phyloP scores from a whole-genome alignment of 805 yeast species.

The Saccharomyces jurei region DNA sequence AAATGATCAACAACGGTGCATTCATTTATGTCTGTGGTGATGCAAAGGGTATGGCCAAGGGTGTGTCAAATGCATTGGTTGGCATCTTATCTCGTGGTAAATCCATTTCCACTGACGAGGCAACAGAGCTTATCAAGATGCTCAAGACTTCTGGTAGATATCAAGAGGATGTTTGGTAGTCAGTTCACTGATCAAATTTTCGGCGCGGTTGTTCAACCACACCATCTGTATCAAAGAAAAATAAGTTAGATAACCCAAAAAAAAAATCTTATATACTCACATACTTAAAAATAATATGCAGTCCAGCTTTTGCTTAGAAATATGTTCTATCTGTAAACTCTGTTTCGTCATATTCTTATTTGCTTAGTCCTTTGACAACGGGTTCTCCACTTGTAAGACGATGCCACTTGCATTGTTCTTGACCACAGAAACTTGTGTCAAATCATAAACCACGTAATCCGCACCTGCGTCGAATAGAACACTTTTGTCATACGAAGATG shows the following conservation, averaged over 20 bases:
- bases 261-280: not conserved
- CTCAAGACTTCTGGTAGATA: conserved; percentile 78
- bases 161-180: conserved; percentile 96
- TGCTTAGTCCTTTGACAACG: conserved; percentile 2
- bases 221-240: not conserved
- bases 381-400: conserved; percentile 9
- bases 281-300: not conserved
- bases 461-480: conserved; percentile 67
- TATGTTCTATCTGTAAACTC: not conserved
- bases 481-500: conserved; percentile 60
- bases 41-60: conserved; percentile 92
- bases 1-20: conserved; percentile 62
- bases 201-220: not conserved
- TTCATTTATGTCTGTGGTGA: conserved; percentile 95
- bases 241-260: not conserved
- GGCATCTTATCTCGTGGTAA: conserved; percentile 57
- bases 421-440: conserved; percentile 28
- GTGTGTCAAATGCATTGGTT: conserved; percentile 66
- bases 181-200: not conserved
- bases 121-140: conserved; percentile 67
- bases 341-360: not conserved
- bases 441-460: conserved; percentile 64
- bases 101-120: conserved; percentile 56
- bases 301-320: not conserved
- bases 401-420: conserved; percentile 10